phyloP scores from a whole-genome alignment of 164 flowering plant genomes.

The Aristolochia californica region DNA sequence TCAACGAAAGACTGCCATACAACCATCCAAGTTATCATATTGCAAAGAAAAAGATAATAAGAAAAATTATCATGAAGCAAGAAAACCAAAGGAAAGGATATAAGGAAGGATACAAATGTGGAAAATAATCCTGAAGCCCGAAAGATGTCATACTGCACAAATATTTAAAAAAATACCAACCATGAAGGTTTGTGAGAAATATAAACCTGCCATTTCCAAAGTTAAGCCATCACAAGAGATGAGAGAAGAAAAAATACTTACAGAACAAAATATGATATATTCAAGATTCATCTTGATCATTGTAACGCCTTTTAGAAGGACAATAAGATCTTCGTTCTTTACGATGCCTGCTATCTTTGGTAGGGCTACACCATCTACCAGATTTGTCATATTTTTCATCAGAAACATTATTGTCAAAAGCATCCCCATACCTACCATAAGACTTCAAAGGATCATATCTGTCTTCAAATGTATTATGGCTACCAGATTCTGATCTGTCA shows the following conservation, averaged over 20 bases:
- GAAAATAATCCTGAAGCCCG: constrained; percentile 45
- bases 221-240: constrained; percentile 3
- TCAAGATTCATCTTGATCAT: constrained; percentile 5
- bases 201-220: constrained; percentile 2
- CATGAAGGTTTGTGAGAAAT: constrained; percentile 16
- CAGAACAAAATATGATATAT: constrained; percentile 3
- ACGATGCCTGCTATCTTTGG: constrained; percentile 6
- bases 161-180: constrained; percentile 22
- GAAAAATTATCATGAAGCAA: too few relatives aligned
- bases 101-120: constrained; percentile 74
- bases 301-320: constrained; percentile 1
- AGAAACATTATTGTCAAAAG: constrained; percentile 12
- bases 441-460: constrained; percentile 73
- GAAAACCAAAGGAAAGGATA: constrained; percentile 38
- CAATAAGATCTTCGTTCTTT: constrained; percentile 3
- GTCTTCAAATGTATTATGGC: constrained; percentile 40
- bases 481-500: constrained; percentile 13
- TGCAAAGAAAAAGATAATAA: too few relatives aligned
- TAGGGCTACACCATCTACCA: constrained; percentile 4
- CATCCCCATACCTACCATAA: constrained; percentile 17
- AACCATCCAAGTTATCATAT: too few relatives aligned
- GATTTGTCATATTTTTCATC: constrained; percentile 12
- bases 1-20: too few relatives aligned
- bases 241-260: constrained; percentile 16
- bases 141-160: constrained; percentile 59